These are phyloP conservation scores for Porogramme epimiltina DNA, from an alignment of 1,284 basidiomycete genomes.

Conservation along the genomic window DNA sequence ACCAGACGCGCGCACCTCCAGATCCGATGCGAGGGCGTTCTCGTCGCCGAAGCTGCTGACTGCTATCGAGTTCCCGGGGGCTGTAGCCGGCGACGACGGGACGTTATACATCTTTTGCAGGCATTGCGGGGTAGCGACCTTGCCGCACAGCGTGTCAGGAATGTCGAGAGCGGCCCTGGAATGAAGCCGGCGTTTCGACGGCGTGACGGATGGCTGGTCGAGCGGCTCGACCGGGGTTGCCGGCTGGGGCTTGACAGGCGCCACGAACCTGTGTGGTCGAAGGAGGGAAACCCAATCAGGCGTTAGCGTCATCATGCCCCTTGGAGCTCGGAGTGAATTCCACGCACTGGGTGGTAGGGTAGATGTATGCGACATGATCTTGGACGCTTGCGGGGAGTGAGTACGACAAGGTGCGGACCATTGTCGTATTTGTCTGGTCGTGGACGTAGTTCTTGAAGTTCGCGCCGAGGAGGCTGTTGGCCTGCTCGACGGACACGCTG, in stretches of 20 bases:
- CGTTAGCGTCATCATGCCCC: too few relatives aligned
- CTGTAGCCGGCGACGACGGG: constrained; percentile 43
- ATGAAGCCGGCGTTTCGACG: not conserved
- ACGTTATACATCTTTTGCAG: constrained; percentile 51
- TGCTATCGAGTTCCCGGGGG: constrained; percentile 47
- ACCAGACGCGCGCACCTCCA: constrained; percentile 40
- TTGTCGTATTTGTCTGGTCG: constrained; percentile 29
- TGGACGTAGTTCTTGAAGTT: constrained; percentile 41
- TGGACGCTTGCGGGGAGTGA: constrained; percentile 38
- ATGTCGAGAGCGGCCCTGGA: not conserved
- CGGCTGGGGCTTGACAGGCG: not conserved
- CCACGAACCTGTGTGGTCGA: constrained; percentile 6
- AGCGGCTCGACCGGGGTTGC: too few relatives aligned
- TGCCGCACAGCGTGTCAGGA: constrained; percentile 1
- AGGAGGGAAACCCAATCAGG: too few relatives aligned
- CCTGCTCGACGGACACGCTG: constrained; percentile 30
- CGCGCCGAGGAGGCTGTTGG: constrained; percentile 38
- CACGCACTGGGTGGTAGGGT: constrained; percentile 36
- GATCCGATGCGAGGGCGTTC: constrained; percentile 48
- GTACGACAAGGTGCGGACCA: constrained; percentile 41
- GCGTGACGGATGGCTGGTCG: too few relatives aligned
- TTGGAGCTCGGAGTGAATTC: not conserved
- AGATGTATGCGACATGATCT: constrained; percentile 38
- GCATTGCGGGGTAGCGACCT: constrained; percentile 50
- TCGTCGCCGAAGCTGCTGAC: constrained; percentile 54